Evolutionary conservation across 371 early-diverging fungal species (phyloP).

Genomic region (Chytridium lagenaria): DNA sequence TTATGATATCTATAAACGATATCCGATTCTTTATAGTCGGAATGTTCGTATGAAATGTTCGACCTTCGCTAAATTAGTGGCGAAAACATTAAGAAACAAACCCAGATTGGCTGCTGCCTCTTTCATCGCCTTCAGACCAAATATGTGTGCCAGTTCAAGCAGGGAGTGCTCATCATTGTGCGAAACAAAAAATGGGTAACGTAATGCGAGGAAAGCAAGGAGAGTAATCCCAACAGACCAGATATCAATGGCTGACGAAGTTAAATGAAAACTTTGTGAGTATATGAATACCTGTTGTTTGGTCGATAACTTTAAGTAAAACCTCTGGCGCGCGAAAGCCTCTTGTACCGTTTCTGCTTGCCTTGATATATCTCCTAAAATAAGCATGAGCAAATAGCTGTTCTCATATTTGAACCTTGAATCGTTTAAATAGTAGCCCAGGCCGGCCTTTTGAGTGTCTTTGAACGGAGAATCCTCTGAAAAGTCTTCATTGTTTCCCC

Average conservation of each 20-base stretch:
- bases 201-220: slow-evolving; percentile 76
- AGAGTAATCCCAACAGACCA: slow-evolving; percentile 98
- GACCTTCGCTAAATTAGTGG: not conserved
- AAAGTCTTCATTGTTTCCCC: no score
- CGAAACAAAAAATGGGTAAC: slow-evolving; percentile 95
- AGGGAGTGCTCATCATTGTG: slow-evolving; percentile 90
- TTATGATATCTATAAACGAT: not conserved
- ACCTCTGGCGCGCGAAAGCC: slow-evolving; percentile 99
- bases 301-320: slow-evolving; percentile 81
- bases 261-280: not conserved
- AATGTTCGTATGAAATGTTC: slow-evolving; percentile 4
- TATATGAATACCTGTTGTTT: slow-evolving; percentile 72
- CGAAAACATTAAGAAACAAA: slow-evolving; percentile 39
- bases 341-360: slow-evolving; percentile 97
- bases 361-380: slow-evolving; percentile 69
- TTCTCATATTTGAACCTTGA: no score
- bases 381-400: no score
- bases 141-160: slow-evolving; percentile 88
- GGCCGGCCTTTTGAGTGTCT: not conserved
- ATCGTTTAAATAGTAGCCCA: slow-evolving; percentile 13
- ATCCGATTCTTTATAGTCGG: not conserved
- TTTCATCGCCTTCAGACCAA: slow-evolving; percentile 85
- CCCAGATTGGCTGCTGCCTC: slow-evolving; percentile 66
- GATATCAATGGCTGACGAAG: slow-evolving; percentile 76
- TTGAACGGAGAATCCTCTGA: no score